Conservation (phyloP, 2,329 filamentous ascomycete genomes). For the Botryosphaeria agaves region DNA sequence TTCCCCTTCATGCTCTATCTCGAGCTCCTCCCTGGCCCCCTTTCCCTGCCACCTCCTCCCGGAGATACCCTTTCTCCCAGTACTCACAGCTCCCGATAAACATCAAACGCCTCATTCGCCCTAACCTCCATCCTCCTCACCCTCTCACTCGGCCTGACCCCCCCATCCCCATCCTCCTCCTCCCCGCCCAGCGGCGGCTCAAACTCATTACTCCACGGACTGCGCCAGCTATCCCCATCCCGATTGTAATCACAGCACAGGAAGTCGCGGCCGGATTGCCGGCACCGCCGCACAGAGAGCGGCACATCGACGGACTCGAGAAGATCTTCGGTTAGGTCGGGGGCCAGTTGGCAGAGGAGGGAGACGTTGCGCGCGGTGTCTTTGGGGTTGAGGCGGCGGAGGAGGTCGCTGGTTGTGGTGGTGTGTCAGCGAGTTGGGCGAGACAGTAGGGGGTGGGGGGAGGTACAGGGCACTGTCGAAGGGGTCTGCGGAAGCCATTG, state of each 20-base stretch:
- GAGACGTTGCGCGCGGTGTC: conserved; percentile 78
- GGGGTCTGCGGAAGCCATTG: conserved; percentile 41
- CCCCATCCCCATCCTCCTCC: conserved; percentile 52
- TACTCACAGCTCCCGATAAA: conserved; percentile 70
- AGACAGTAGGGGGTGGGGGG: conserved; percentile 3
- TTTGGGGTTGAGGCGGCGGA: conserved; percentile 91
- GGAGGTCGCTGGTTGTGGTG: conserved; percentile 57
- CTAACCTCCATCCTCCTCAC: conserved; percentile 87
- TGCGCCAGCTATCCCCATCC: conserved; percentile 92
- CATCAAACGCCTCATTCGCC: conserved; percentile 91
- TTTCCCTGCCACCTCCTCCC: too few species aligned
- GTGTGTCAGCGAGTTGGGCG: too few species aligned
- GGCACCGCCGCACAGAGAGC: conserved; percentile 69
- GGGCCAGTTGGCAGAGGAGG: conserved; percentile 73
- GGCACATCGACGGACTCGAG: conserved; percentile 96
- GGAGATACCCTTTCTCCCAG: too few species aligned
- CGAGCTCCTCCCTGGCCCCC: too few species aligned
- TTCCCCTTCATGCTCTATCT: too few species aligned
- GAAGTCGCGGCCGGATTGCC: conserved; percentile 82
- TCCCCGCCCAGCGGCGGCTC: conserved; percentile 67
- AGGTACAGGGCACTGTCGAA: conserved; percentile 60
- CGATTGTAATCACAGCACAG: conserved; percentile 99
- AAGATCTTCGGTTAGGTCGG: conserved; percentile 89
- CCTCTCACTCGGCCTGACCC: conserved; percentile 74
- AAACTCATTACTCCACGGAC: conserved; percentile 98